Base-by-base conservation (phyloP, 495 filamentous ascomycete genomes). In the Penicillium crystallinum region DNA sequence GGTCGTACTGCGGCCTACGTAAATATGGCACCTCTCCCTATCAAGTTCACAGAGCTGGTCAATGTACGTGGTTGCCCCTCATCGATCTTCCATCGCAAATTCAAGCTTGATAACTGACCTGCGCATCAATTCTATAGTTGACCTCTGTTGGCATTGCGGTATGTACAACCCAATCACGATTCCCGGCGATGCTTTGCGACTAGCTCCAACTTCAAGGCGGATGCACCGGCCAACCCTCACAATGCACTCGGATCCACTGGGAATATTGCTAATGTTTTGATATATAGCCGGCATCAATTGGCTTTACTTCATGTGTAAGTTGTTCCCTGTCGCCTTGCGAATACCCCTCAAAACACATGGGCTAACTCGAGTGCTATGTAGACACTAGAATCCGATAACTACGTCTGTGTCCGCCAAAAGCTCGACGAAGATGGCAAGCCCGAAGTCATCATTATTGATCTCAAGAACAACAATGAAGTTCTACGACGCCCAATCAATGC, bases 371-470 rank as follows among this genome's bases (percentile, higher is more conserved):
- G 34, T 53, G 46, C 54, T 22, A 27, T 53, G 25, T 62, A 97
- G 91, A 99, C 93, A 60, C 75, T 99, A 72, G 95, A 99, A 80
- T 97, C 93, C 57, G 95, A 97, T 71, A 79, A 85, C 64, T 99
- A 83, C 70, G 85, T 97, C 62, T 99, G 93, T 73, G 86, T 97
- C 60, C 87, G 95, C 59, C 92, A 99, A 72, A 90, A 90, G 73
- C 82, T 86, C 62, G 83, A 85, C 55, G 87, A 88, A 49, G 81
- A 84, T 41, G 81, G 88, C 42, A 83, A 83, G 43, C 88, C 93
- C 29, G 91, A 99, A 70, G 93, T 97, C 54, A 87, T 97, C 69
- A 99, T 97, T 70, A 75, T 99, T 70, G 85, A 97, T 68, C 86
- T 99, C 62, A 95, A 96, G 71, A 91, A 95, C 74, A 81, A 81